A percentile compares a stretch with the other conserved stretches of the same genome.
These are phyloP conservation scores for Verticillium nubilum DNA, from an alignment of 2,329 filamentous ascomycete genomes.

Conservation along the genomic window DNA sequence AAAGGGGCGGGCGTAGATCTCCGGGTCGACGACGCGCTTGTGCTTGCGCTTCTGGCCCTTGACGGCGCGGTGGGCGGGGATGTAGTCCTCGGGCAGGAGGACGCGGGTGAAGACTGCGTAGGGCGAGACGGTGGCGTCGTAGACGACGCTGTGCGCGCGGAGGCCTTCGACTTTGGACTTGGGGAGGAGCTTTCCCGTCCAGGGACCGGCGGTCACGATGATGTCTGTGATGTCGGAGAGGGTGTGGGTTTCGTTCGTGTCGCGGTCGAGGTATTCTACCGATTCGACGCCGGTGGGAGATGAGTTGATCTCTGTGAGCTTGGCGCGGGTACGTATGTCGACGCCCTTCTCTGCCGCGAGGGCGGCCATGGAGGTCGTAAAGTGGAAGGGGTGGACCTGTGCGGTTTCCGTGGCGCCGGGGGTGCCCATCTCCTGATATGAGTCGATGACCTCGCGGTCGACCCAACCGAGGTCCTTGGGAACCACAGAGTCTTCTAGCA, in stretches of 20 bases:
- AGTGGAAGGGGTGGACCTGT: slow-evolving; percentile 88
- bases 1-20: slow-evolving; percentile 88
- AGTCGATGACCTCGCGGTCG: slow-evolving; percentile 55
- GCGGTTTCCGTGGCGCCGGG: slow-evolving; percentile 70
- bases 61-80: slow-evolving; percentile 41
- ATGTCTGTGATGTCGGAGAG: slow-evolving; percentile 46
- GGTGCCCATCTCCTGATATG: slow-evolving; percentile 76
- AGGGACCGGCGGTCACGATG: slow-evolving; percentile 54
- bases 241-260: slow-evolving; percentile 22
- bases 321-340: slow-evolving; percentile 59
- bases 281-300: slow-evolving; percentile 46
- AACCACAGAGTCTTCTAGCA: slow-evolving; percentile 53
- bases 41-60: slow-evolving; percentile 47
- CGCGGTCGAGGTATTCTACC: slow-evolving; percentile 54
- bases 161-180: slow-evolving; percentile 51
- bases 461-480: slow-evolving; percentile 85
- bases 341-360: slow-evolving; percentile 67
- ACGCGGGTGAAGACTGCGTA: slow-evolving; percentile 88
- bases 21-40: slow-evolving; percentile 68
- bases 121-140: slow-evolving; percentile 59
- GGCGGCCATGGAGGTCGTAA: slow-evolving; percentile 78
- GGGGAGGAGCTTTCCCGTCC: slow-evolving; percentile 56
- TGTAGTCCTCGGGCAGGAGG: slow-evolving; percentile 60
- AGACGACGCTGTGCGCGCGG: slow-evolving; percentile 61
- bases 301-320: slow-evolving; percentile 62